Percentiles rank a stretch among this genome's conserved stretches.
phyloP scores from a whole-genome alignment of 371 early-diverging fungal genomes.

The Mucor circinelloides region DNA sequence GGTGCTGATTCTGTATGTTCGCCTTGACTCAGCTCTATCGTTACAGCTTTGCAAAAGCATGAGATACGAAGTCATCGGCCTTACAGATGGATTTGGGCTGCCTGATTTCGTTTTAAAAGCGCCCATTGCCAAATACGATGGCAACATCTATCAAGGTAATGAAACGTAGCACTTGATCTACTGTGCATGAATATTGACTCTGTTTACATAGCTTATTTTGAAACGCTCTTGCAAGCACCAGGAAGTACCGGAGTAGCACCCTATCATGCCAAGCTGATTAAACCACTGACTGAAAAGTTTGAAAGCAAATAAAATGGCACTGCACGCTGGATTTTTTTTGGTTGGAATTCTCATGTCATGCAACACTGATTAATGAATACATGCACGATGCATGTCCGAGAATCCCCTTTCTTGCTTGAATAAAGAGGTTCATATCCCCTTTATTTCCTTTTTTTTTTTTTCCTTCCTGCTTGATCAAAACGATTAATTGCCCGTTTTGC shows the following conservation, averaged over 20 bases:
- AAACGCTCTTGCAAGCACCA: slow-evolving; percentile 41
- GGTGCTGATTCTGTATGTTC: neutral
- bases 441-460: neutral
- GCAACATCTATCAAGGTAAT: slow-evolving; percentile 60
- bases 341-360: neutral
- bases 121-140: slow-evolving; percentile 67
- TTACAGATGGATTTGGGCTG: slow-evolving; percentile 63
- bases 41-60: slow-evolving; percentile 46
- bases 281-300: slow-evolving; percentile 36
- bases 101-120: slow-evolving; percentile 71
- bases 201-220: slow-evolving; percentile 38
- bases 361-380: neutral
- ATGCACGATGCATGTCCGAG: neutral
- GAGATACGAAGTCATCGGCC: slow-evolving; percentile 60
- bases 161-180: neutral
- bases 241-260: slow-evolving; percentile 32
- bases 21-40: neutral
- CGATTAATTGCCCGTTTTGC: neutral
- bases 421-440: neutral
- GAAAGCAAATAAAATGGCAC: neutral
- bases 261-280: slow-evolving; percentile 41
- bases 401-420: neutral
- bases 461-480: neutral
- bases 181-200: neutral
- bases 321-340: too few relatives aligned